These are phyloP conservation scores for Rutstroemia sp. DNA, from an alignment of 2,329 filamentous ascomycete species.

Conservation along the genomic window DNA sequence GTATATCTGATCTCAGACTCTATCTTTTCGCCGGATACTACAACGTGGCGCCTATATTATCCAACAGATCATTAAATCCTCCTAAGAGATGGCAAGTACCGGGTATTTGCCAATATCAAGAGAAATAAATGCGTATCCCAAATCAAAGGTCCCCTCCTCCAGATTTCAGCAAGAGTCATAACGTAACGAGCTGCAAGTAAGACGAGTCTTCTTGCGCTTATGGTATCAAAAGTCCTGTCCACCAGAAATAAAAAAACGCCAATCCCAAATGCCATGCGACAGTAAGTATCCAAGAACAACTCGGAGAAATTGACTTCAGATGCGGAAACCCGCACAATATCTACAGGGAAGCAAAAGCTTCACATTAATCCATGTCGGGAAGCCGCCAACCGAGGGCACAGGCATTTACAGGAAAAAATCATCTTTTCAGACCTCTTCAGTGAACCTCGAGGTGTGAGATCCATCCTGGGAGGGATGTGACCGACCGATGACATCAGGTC, in stretches of 20 bases:
- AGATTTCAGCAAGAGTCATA: constrained; percentile 9
- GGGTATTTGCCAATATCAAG: constrained; percentile 10
- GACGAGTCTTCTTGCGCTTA: constrained; percentile 16
- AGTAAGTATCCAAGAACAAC: constrained; percentile 15
- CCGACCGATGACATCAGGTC: constrained; percentile 32
- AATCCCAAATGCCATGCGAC: constrained; percentile 12
- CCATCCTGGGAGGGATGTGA: constrained; percentile 38
- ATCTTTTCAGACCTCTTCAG: constrained; percentile 36
- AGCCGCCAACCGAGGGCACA: constrained; percentile 12
- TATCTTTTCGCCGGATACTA: constrained; percentile 11
- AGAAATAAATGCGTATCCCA: constrained; percentile 13
- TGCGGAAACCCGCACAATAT: constrained; percentile 12
- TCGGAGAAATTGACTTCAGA: background rate
- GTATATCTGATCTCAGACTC: constrained; percentile 10
- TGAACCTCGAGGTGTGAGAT: constrained; percentile 38
- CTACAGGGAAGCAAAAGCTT: constrained; percentile 20
- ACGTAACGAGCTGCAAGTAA: constrained; percentile 17
- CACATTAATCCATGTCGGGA: constrained; percentile 17
- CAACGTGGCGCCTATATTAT: constrained; percentile 11
- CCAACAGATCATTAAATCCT: constrained; percentile 6
- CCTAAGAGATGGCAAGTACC: background rate
- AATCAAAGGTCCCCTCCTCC: background rate
- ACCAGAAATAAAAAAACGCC: constrained; percentile 20
- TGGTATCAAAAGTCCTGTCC: constrained; percentile 17
- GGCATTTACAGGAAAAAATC: constrained; percentile 12